Percentiles rank a stretch among this genome's conserved stretches.
Evolutionary conservation across 2,329 filamentous ascomycete genomes (phyloP).

Genomic region (Paecilomyces dactylethromorphus): DNA sequence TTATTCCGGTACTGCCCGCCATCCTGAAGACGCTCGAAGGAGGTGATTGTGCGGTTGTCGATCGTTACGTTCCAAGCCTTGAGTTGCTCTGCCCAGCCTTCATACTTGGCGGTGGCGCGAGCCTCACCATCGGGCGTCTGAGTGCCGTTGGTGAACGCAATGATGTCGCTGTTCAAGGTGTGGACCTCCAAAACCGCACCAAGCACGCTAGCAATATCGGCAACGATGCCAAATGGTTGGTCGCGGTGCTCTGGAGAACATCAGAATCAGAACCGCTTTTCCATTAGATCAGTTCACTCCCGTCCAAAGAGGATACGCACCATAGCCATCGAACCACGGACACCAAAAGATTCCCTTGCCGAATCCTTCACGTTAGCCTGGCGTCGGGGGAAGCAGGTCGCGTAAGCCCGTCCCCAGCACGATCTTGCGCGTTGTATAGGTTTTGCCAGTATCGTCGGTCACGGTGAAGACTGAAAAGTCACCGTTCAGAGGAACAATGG

Average conservation of each 20-base stretch:
- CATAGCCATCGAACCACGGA: slow-evolving; percentile 59
- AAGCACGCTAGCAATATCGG: slow-evolving; percentile 38
- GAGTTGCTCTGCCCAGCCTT: slow-evolving; percentile 47
- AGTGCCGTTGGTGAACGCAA: slow-evolving; percentile 56
- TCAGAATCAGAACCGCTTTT: too few species aligned
- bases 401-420: slow-evolving; percentile 53
- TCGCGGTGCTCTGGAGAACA: slow-evolving; percentile 58
- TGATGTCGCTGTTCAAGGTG: slow-evolving; percentile 50
- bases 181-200: slow-evolving; percentile 45
- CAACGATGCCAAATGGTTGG: slow-evolving; percentile 51
- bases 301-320: too few species aligned
- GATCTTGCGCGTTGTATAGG: slow-evolving; percentile 47
- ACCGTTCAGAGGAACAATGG: slow-evolving; percentile 23
- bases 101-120: slow-evolving; percentile 32
- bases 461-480: slow-evolving; percentile 48
- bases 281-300: too few species aligned
- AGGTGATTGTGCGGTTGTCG: slow-evolving; percentile 50
- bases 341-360: slow-evolving; percentile 58
- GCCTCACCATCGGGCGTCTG: slow-evolving; percentile 41
- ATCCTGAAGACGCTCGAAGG: slow-evolving; percentile 42
- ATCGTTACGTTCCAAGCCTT: slow-evolving; percentile 45
- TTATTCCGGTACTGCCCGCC: slow-evolving; percentile 17
- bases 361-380: slow-evolving; percentile 50
- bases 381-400: slow-evolving; percentile 50
- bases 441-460: slow-evolving; percentile 24